Evolutionary conservation across 176 grass and related monocot species (phyloP).

Genomic region (Aegilops longissima): DNA sequence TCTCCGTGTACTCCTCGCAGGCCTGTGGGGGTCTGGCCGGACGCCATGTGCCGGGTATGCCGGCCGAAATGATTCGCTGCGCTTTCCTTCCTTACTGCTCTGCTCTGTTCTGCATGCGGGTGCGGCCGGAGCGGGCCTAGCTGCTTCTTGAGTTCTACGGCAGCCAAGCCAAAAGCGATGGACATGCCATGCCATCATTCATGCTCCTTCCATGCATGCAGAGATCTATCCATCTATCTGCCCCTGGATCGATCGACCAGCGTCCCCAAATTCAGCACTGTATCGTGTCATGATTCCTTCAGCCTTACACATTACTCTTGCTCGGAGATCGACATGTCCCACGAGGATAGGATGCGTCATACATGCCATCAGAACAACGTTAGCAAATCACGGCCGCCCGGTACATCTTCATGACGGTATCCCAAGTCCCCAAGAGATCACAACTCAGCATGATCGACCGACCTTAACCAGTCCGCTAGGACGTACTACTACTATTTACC

Average conservation of each 20-base stretch:
- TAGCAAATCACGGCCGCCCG: too few relatives aligned
- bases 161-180: not conserved
- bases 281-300: not conserved
- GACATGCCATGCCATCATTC: constrained; percentile 18
- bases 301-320: not conserved
- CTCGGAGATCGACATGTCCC: not conserved
- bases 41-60: not conserved
- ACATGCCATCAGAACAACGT: too few relatives aligned
- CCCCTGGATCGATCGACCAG: not conserved
- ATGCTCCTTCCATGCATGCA: not conserved
- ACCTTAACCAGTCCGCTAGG: too few relatives aligned
- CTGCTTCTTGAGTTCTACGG: not conserved
- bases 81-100: not conserved
- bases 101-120: not conserved
- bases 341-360: not conserved
- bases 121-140: too few relatives aligned
- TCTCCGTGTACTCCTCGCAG: too few relatives aligned
- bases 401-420: too few relatives aligned
- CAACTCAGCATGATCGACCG: too few relatives aligned
- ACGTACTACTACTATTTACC: too few relatives aligned
- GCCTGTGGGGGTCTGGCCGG: not conserved
- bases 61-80: constrained; percentile 33
- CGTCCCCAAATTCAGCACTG: not conserved
- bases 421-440: too few relatives aligned
- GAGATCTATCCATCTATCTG: not conserved